These are phyloP conservation scores for Penicillium diatomitis DNA, from an alignment of 495 filamentous ascomycete species.

Conservation along the genomic window DNA sequence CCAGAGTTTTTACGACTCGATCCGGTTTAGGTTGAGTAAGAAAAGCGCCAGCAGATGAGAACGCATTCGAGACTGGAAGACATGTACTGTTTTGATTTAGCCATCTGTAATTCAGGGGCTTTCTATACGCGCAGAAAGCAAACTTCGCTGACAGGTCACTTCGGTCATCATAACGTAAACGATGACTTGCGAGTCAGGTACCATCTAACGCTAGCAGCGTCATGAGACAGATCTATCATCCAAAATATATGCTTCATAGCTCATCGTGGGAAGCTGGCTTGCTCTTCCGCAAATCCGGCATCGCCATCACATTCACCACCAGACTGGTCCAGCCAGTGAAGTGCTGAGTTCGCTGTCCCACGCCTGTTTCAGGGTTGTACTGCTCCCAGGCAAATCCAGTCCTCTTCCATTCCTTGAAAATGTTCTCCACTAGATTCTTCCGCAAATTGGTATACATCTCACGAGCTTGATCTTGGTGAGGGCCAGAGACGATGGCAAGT, in stretches of 20 bases:
- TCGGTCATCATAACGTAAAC: too few relatives aligned
- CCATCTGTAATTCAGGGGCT: too few relatives aligned
- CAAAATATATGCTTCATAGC: slow-evolving; percentile 18
- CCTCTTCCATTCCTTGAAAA: slow-evolving; percentile 76
- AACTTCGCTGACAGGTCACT: too few relatives aligned
- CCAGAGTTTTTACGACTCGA: too few relatives aligned
- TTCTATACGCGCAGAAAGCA: too few relatives aligned
- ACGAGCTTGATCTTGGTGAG: slow-evolving; percentile 60
- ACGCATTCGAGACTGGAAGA: too few relatives aligned
- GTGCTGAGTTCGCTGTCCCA: slow-evolving; percentile 90
- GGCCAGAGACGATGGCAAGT: slow-evolving; percentile 44
- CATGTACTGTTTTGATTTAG: too few relatives aligned
- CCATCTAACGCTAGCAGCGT: too few relatives aligned
- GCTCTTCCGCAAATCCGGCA: slow-evolving; percentile 50
- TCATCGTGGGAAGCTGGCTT: slow-evolving; percentile 30
- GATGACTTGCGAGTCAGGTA: too few relatives aligned
- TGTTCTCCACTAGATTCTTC: slow-evolving; percentile 78
- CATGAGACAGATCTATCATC: slow-evolving; percentile 14
- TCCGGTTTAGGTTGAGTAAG: too few relatives aligned
- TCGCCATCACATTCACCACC: slow-evolving; percentile 94
- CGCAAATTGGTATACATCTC: slow-evolving; percentile 69
- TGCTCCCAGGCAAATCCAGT: slow-evolving; percentile 99
- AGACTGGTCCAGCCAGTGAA: slow-evolving; percentile 98
- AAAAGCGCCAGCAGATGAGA: too few relatives aligned
- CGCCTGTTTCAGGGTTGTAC: slow-evolving; percentile 88